Evolutionary conservation across 2,329 filamentous ascomycete species (phyloP), one percentile per base, ranked within the genome.

Genomic region (Fusarium sublunatum): DNA sequence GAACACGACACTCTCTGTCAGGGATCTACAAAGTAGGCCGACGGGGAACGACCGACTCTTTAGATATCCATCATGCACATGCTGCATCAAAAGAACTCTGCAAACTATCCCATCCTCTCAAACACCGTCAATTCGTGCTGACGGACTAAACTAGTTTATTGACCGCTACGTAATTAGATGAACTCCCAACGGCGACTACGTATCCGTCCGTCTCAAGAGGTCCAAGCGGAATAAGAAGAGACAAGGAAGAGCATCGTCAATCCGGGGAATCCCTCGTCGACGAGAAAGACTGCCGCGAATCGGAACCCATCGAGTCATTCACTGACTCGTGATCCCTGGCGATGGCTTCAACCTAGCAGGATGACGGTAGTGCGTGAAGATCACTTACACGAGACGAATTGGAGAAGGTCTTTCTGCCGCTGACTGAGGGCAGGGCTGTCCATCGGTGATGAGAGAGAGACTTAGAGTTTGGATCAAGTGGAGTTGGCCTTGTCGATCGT

Each of bases 131-230:
- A 15, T 28, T 13, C 12, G 32, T 24, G 15, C 28, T 34, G 39
- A n/a, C 44, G 35, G 28, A 19, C 11, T 35, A 28, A 31, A 19
- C 19, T 32, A 6, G 6, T 6, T 6, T 29, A n/a, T 34, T 60
- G 19, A 48, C 55, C 48, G 48, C 57, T 60, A 60, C 55, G 48
- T 55, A 48, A 60, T 47, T 28, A 25, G 22, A 12, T 11, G 8
- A 38, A 28, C 19, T 34, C 15, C 40, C 13, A 52, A 60, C 36
- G 46, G 55, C 43, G 26, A 24, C 35, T 49, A 39, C 34, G 32
- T 47, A n/a, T 11, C 34, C 42, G 42, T 53, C 24, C 28, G 11
- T n/a, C 19, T 19, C 19, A 19, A 39, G 5, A 48, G 43, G 43
- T 28, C 50, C 11, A 24, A 46, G 32, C 32, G 38, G 24, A 15